Base-by-base conservation (phyloP, 2,329 filamentous ascomycete species). In the Botryosphaeria dothidea region DNA sequence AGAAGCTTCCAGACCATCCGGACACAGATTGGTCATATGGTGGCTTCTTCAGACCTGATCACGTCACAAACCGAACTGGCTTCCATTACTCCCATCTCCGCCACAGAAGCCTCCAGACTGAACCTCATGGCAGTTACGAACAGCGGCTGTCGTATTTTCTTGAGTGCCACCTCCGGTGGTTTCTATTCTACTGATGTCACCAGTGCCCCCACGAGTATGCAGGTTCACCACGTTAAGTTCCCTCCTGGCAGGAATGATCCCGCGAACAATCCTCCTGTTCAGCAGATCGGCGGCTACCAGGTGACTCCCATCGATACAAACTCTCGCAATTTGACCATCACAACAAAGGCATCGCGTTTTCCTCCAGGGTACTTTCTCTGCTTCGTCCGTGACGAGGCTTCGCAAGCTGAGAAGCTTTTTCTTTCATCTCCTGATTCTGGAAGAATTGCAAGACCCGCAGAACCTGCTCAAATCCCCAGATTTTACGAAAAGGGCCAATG, bases 171-270 rank as follows among this genome's bases (percentile, higher is more conserved):
- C 0, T 90, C 90, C 68, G 90, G 92, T 19, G 86, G 88, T 1
- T 90, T 90, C 79, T 77, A 80, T 63, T 79, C 81, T 64, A 83
- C 87, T 31, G 85, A 84, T 15, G 21, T 57, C 29, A 54, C 62
- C 2, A 64, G 62, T 21, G 62, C 62, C 4, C 62, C 95, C 0
- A 93, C 92, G 71, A 97, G 92, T 78, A 97, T 99, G 92, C 93
- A 97, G 77, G 88, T 97, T n/a, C 91, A 96, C 70, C 95, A 96
- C 73, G 92, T 99, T 77, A 96, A 95, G 74, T 96, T 97, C 66
- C 95, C 96, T 1, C 95, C 95, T 0, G 77, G 81, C 43, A 70
- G 73, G 27, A 46, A 46, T 27, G 57, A 69, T 25, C 36, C 72
- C 68, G 34, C 64, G 54, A 69, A 69, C 19, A 57, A 70, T 17